Evolutionary conservation across 192 early-diverging fungal species (phyloP), one percentile per base, ranked within the genome.

Genomic region (Backusella australiensis): DNA sequence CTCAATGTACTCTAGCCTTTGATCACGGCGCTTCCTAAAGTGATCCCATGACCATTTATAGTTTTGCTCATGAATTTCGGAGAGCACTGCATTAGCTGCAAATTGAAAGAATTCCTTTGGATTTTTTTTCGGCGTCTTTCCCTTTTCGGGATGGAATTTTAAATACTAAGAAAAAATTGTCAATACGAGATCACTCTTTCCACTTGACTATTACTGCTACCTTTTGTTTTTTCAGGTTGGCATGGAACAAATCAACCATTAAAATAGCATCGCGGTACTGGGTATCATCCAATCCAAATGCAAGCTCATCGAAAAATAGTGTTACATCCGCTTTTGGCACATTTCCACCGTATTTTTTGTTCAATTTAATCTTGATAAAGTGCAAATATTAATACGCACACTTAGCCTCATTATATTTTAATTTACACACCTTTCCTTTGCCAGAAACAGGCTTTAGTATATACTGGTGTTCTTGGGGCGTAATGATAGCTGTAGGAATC

Each of bases 361-460:
- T 80, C 9, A 80, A 26, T 72, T 71, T 75, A 29, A 79, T 52
- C 77, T 79, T 44, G 15, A 53, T n/a, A 29, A 63, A 11, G 29
- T 7, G 19, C 9, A 63, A 49, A 19, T 49, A 17, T 63, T 29
- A 63, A 63, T 74, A 88, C 91, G 77, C 86, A 83, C 14, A 34
- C 32, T 3, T 12, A 36, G 4, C 12, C 7, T 6, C 23, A 7
- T 6, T 49, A n/a, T 49, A n/a, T n/a, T 42, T n/a, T 42, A 9
- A 2, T 23, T 4, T 23, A 1, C 77, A 83, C 39, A 94, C 82
- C 82, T 86, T 81, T 12, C 93, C 95, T 39, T 85, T 82, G 1
- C 94, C 93, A n/a, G 92, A 91, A 0, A 96, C 93, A 6, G 95
- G 95, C 72, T 88, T 87, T 41, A 96, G 75, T 15, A 96, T 90